A percentile compares a stretch with the other conserved stretches of the same genome.
These are phyloP conservation scores for Alternaria ventricosa DNA, from an alignment of 2,329 filamentous ascomycete species.

Conservation along the genomic window DNA sequence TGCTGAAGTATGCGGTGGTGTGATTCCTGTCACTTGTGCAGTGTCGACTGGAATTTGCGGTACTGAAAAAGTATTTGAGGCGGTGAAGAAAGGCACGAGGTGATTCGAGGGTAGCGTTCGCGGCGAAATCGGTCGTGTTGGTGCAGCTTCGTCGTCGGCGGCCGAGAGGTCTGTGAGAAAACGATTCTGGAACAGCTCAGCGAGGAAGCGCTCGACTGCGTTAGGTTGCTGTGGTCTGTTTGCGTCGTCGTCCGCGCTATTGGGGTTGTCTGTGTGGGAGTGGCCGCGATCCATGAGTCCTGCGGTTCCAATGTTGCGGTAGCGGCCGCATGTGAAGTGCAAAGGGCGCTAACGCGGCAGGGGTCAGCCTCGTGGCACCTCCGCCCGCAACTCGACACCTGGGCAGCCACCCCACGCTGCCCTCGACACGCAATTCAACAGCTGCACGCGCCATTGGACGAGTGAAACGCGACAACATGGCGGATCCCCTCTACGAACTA, in stretches of 20 bases:
- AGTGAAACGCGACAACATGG: constrained; percentile 16
- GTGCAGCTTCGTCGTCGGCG: constrained; percentile 17
- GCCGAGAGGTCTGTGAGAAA: constrained; percentile 25
- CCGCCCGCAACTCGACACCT: background rate
- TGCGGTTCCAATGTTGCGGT: constrained; percentile 1
- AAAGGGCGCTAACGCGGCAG: background rate
- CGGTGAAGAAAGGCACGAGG: constrained; percentile 31
- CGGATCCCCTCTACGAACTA: constrained; percentile 76
- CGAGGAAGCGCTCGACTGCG: constrained; percentile 27
- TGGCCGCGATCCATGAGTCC: constrained; percentile 4
- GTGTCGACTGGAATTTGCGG: constrained; percentile 8
- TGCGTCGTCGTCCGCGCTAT: background rate
- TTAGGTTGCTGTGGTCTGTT: background rate
- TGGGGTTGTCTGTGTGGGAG: constrained; percentile 1
- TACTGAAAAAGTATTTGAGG: constrained; percentile 15
- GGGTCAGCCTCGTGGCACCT: constrained; percentile 6
- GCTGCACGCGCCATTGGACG: background rate
- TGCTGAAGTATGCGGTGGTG: background rate
- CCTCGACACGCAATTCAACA: background rate
- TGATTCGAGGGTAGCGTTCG: constrained; percentile 15
- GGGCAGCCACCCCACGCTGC: background rate
- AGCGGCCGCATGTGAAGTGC: constrained; percentile 8
- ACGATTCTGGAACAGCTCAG: constrained; percentile 31
- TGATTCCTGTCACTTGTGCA: background rate
- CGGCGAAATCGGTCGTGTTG: constrained; percentile 16